Conservation (phyloP, 495 filamentous ascomycete species). For the Talaromyces adpressus region DNA sequence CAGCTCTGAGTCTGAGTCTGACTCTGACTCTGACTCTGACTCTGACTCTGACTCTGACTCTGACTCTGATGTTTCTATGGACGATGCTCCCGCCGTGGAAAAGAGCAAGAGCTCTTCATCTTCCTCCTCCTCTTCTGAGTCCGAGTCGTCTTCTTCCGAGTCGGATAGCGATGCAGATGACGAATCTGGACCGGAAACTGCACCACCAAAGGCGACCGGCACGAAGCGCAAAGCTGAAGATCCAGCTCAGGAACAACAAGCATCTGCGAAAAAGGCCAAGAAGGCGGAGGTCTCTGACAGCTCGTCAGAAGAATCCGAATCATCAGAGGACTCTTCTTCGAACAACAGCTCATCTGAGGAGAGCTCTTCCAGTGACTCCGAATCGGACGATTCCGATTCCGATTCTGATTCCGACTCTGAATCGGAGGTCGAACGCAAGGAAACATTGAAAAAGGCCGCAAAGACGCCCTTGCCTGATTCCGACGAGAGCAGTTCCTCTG, state of each 20-base stretch:
- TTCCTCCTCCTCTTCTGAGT: constrained; percentile 38
- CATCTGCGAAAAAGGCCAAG: constrained; percentile 27
- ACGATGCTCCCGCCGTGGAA: constrained; percentile 36
- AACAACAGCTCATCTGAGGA: constrained; percentile 30
- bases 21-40: constrained; percentile 19
- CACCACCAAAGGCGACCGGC: constrained; percentile 30
- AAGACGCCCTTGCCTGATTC: constrained; percentile 47
- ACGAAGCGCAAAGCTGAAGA: constrained; percentile 59
- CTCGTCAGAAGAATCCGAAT: constrained; percentile 18
- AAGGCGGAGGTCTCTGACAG: constrained; percentile 26
- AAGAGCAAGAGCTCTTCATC: constrained; percentile 24
- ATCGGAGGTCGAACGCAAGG: constrained; percentile 25
- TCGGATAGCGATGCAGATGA: constrained; percentile 59
- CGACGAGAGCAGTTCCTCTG: constrained; percentile 17
- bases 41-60: constrained; percentile 32
- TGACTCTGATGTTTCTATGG: constrained; percentile 54
- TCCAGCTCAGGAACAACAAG: constrained; percentile 27
- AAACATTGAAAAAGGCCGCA: constrained; percentile 41
- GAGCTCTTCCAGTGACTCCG: constrained; percentile 24
- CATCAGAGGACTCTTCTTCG: constrained; percentile 24
- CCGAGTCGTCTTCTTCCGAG: constrained; percentile 43
- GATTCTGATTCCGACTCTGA: constrained; percentile 18
- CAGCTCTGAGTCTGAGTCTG: constrained; percentile 11
- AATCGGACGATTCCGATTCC: constrained; percentile 22
- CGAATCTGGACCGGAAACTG: constrained; percentile 41